A percentile compares a stretch with the other conserved stretches of the same genome.
phyloP scores from a whole-genome alignment of 345 rosid species.

The Arabidopsis arenosa region DNA sequence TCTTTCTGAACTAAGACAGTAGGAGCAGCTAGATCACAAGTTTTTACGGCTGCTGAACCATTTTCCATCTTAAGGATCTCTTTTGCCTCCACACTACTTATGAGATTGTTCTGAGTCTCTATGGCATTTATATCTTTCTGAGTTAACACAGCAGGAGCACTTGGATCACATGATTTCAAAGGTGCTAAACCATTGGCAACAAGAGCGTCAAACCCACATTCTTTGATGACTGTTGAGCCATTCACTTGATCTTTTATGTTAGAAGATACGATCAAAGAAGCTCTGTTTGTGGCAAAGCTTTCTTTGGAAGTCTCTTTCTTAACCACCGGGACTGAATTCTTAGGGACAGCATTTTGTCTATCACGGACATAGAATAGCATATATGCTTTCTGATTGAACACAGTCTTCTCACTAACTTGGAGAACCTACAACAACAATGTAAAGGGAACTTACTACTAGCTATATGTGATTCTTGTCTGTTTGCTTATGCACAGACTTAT shows the following conservation, averaged over 20 bases:
- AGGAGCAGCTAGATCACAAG: slow-evolving; percentile 35
- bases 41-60: slow-evolving; percentile 37
- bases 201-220: slow-evolving; percentile 36
- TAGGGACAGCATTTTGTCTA: slow-evolving; percentile 56
- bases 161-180: slow-evolving; percentile 27
- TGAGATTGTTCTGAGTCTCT: slow-evolving; percentile 31
- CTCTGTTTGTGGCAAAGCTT: slow-evolving; percentile 43
- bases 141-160: slow-evolving; percentile 41
- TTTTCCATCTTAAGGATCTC: slow-evolving; percentile 24
- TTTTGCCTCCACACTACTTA: slow-evolving; percentile 22
- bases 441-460: slow-evolving; percentile 26
- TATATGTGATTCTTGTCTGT: neutral
- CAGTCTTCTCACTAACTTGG: slow-evolving; percentile 79
- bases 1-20: slow-evolving; percentile 43
- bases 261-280: slow-evolving; percentile 47
- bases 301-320: slow-evolving; percentile 57
- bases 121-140: slow-evolving; percentile 42
- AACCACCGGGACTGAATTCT: slow-evolving; percentile 50
- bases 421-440: slow-evolving; percentile 56
- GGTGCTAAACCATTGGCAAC: slow-evolving; percentile 39
- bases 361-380: slow-evolving; percentile 98
- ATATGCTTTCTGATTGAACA: slow-evolving; percentile 91
- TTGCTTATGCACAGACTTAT: neutral
- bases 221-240: slow-evolving; percentile 45
- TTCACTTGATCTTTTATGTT: slow-evolving; percentile 37